A percentile compares a stretch with the other conserved stretches of the same genome.
Conservation (phyloP, 192 early-diverging fungal species). For the Jimgerdemannia flammicorona region DNA sequence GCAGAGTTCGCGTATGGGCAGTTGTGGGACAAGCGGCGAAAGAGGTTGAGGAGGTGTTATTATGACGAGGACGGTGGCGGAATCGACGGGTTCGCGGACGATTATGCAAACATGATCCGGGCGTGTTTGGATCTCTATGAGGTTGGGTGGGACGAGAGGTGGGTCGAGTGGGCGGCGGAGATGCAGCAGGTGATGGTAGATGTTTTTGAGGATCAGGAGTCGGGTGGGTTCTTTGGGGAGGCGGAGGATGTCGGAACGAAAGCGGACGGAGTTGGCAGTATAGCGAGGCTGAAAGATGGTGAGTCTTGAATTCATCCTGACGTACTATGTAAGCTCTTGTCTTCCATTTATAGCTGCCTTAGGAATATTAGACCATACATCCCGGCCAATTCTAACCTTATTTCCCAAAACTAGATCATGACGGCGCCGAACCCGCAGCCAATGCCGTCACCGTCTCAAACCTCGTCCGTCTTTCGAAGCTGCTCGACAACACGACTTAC, state of each 20-base stretch:
- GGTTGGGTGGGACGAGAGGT: neutral
- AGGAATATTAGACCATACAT: no score
- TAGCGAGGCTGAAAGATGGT: neutral
- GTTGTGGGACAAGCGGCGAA: neutral
- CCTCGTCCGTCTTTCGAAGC: neutral
- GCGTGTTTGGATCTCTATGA: neutral
- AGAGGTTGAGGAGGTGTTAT: neutral
- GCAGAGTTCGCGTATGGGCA: neutral
- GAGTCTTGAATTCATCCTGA: neutral
- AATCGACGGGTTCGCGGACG: neutral
- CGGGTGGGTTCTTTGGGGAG: neutral
- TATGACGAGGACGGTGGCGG: neutral
- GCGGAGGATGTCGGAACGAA: neutral
- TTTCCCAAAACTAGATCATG: neutral
- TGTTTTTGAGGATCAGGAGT: neutral
- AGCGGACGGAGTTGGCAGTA: neutral
- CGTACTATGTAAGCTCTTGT: neutral
- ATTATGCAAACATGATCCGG: neutral
- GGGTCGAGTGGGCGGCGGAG: neutral
- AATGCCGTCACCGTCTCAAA: neutral
- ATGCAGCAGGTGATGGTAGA: neutral
- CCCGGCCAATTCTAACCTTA: no score
- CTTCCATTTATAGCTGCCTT: neutral
- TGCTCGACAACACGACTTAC: neutral
- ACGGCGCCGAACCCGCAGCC: neutral